A percentile compares a stretch with the other conserved stretches of the same genome.
Evolutionary conservation across 768 basidiomycete species (phyloP).

Genomic region (Auricularia cornea): DNA sequence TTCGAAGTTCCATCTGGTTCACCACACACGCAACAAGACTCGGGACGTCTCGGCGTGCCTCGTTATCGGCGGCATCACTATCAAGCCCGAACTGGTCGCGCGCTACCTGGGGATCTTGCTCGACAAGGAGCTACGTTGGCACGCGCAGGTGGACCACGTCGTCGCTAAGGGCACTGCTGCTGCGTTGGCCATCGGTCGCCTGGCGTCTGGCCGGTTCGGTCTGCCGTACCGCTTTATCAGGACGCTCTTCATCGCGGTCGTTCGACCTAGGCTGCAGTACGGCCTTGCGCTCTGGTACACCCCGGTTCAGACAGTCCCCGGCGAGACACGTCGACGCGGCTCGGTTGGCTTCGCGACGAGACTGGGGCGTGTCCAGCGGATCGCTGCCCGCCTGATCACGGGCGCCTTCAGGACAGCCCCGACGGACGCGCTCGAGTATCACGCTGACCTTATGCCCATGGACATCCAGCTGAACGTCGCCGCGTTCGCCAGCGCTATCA

Average conservation of each 20-base stretch:
- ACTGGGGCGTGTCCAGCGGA: not conserved
- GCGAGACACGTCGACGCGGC: not conserved
- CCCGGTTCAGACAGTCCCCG: not conserved
- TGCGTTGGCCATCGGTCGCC: not conserved
- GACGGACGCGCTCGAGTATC: not conserved
- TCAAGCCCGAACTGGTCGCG: not conserved
- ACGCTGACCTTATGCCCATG: constrained; percentile 2
- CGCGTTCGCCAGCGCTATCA: not conserved
- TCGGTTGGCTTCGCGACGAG: not conserved
- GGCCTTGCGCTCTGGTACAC: not conserved
- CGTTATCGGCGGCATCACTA: not conserved
- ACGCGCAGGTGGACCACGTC: not conserved
- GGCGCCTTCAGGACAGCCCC: not conserved
- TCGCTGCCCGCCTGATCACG: not conserved
- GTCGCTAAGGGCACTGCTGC: not conserved
- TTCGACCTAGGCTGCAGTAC: not conserved
- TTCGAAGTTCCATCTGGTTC: not conserved
- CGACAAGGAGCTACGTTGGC: constrained; percentile 4
- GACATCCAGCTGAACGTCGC: not conserved
- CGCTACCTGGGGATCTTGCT: constrained; percentile 3
- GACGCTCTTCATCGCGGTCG: not conserved
- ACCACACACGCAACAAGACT: not conserved
- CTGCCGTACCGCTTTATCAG: not conserved
- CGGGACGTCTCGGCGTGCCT: not conserved
- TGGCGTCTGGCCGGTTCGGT: not conserved